phyloP scores from a whole-genome alignment of 2,329 filamentous ascomycete genomes.

The Fusarium torulosum region DNA sequence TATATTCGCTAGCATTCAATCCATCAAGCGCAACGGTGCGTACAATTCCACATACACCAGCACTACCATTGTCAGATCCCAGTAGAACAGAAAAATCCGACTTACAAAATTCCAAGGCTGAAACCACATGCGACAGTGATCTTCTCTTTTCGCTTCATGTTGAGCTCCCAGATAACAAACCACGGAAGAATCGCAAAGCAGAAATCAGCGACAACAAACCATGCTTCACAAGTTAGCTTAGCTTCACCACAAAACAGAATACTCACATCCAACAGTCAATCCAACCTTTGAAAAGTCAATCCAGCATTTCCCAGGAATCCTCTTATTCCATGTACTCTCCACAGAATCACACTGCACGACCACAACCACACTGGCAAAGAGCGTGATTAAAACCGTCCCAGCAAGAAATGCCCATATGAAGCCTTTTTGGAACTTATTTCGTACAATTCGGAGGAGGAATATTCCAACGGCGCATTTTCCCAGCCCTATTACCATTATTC shows the following conservation, averaged over 20 bases:
- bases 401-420: slow-evolving; percentile 26
- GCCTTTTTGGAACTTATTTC: slow-evolving; percentile 17
- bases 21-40: slow-evolving; percentile 24
- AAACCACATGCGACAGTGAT: slow-evolving; percentile 28
- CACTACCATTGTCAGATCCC: not conserved
- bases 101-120: slow-evolving; percentile 33
- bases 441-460: slow-evolving; percentile 19
- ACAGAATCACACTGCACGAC: slow-evolving; percentile 30
- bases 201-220: slow-evolving; percentile 33
- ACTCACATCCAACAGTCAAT: slow-evolving; percentile 33
- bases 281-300: slow-evolving; percentile 38
- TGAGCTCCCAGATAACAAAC: slow-evolving; percentile 36
- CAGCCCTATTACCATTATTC: slow-evolving; percentile 9
- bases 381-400: not conserved
- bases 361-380: slow-evolving; percentile 11
- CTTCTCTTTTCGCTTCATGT: slow-evolving; percentile 38
- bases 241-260: rapidly evolving
- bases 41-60: slow-evolving; percentile 27
- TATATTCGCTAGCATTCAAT: slow-evolving; percentile 26
- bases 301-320: slow-evolving; percentile 21
- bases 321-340: slow-evolving; percentile 24
- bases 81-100: not conserved
- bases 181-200: slow-evolving; percentile 30
- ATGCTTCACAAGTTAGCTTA: not conserved
- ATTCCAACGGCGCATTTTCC: slow-evolving; percentile 27